A percentile compares a stretch with the other conserved stretches of the same genome.
These are phyloP conservation scores for Cardiospermum halicacabum DNA, from an alignment of 345 rosid species.

Conservation along the genomic window DNA sequence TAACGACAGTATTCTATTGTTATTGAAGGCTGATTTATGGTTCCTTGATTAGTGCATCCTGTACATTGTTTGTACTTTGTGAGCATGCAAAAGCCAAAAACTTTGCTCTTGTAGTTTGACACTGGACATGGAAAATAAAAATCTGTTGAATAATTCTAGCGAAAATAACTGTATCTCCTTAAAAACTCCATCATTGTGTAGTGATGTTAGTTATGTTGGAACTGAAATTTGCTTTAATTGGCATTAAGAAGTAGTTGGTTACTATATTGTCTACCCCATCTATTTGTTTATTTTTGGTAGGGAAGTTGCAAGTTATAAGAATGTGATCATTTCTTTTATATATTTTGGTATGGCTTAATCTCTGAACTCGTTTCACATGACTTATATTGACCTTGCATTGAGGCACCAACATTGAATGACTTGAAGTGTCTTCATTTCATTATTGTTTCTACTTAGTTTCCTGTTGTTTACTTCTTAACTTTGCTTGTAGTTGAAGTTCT, in stretches of 20 bases:
- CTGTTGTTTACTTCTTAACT: background rate
- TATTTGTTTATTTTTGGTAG: background rate
- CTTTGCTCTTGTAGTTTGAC: background rate
- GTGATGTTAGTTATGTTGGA: background rate
- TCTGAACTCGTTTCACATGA: background rate
- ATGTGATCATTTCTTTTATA: background rate
- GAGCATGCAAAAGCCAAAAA: background rate
- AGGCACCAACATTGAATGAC: background rate
- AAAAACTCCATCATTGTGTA: background rate
- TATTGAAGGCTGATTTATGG: background rate
- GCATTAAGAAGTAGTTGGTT: background rate
- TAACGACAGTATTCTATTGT: conserved; percentile 21
- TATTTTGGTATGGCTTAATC: background rate
- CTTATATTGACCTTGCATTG: background rate
- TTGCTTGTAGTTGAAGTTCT: background rate
- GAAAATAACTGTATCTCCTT: background rate
- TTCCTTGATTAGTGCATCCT: background rate
- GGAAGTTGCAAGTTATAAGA: background rate
- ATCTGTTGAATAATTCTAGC: background rate
- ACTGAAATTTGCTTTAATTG: background rate
- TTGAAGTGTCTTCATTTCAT: background rate
- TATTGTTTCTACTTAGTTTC: background rate
- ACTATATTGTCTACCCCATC: background rate
- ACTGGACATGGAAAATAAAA: background rate
- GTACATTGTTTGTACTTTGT: background rate